These are phyloP conservation scores for Podospora appendiculata DNA, from an alignment of 495 filamentous ascomycete species.

Conservation along the genomic window DNA sequence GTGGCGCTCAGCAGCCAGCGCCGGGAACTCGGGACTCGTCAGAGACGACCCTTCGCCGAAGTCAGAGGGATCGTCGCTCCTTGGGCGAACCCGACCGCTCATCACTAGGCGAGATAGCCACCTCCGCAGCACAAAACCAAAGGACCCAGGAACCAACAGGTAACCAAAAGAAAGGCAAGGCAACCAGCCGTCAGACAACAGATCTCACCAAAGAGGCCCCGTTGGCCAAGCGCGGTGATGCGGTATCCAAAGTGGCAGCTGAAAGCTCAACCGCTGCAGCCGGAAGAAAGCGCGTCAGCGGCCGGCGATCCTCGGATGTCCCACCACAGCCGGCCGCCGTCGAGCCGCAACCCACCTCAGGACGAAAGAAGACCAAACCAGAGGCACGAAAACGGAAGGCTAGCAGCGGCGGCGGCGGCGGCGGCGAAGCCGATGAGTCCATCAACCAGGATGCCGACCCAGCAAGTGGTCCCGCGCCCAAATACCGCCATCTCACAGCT, in stretches of 20 bases:
- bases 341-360: neutral
- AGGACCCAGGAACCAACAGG: neutral
- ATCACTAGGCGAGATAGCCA: slow-evolving; percentile 15
- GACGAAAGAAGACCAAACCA: neutral
- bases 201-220: neutral
- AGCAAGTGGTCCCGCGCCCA: neutral
- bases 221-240: neutral
- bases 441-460: neutral
- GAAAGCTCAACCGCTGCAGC: neutral
- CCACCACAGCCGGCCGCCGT: too few species aligned
- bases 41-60: slow-evolving; percentile 2
- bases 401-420: neutral
- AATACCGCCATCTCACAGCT: slow-evolving; percentile 32
- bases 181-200: neutral
- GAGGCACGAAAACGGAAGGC: neutral
- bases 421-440: neutral
- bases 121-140: slow-evolving; percentile 17
- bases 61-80: slow-evolving; percentile 3
- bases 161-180: neutral
- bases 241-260: neutral
- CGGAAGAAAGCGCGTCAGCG: neutral
- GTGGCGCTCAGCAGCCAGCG: neutral
- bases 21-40: neutral
- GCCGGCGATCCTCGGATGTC: too few species aligned
- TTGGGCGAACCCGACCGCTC: slow-evolving; percentile 5